Evolutionary conservation across 176 grass and related monocot genomes (phyloP).

Genomic region (Juncus inflexus): DNA sequence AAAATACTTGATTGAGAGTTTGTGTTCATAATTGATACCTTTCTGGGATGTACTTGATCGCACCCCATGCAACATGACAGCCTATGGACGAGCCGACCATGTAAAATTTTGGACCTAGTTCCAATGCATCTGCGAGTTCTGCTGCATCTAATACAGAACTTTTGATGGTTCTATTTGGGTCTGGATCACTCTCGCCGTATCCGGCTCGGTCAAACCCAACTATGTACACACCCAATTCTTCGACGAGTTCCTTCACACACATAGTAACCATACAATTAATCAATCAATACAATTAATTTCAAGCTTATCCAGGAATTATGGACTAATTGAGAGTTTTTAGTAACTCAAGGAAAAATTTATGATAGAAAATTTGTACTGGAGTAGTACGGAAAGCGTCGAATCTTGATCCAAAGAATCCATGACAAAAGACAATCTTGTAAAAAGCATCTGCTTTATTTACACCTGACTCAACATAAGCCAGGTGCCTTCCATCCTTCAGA

Average conservation of each 20-base stretch:
- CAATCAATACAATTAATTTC: too few relatives aligned
- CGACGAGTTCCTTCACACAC: constrained; percentile 33
- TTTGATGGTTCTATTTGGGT: constrained; percentile 33
- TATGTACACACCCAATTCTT: constrained; percentile 56
- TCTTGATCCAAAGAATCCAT: constrained; percentile 62
- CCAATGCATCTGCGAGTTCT: constrained; percentile 45
- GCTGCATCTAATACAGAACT: constrained; percentile 39
- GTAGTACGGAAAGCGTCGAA: constrained; percentile 56
- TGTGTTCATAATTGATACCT: not conserved
- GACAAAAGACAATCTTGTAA: constrained; percentile 73
- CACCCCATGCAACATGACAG: constrained; percentile 49
- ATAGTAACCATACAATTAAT: too few relatives aligned
- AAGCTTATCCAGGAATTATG: too few relatives aligned
- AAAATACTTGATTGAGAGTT: too few relatives aligned
- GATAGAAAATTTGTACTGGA: constrained; percentile 23
- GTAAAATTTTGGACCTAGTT: constrained; percentile 40
- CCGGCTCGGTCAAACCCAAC: constrained; percentile 57
- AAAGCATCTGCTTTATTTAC: constrained; percentile 36
- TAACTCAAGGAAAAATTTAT: too few relatives aligned
- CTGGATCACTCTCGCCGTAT: constrained; percentile 55
- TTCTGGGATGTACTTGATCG: constrained; percentile 38
- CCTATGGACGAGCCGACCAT: constrained; percentile 44
- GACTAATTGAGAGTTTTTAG: too few relatives aligned
- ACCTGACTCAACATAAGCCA: constrained; percentile 78
- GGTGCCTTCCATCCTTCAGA: constrained; percentile 49